Evolutionary conservation across 495 filamentous ascomycete genomes (phyloP).

Genomic region (Penicilliopsis zonata): DNA sequence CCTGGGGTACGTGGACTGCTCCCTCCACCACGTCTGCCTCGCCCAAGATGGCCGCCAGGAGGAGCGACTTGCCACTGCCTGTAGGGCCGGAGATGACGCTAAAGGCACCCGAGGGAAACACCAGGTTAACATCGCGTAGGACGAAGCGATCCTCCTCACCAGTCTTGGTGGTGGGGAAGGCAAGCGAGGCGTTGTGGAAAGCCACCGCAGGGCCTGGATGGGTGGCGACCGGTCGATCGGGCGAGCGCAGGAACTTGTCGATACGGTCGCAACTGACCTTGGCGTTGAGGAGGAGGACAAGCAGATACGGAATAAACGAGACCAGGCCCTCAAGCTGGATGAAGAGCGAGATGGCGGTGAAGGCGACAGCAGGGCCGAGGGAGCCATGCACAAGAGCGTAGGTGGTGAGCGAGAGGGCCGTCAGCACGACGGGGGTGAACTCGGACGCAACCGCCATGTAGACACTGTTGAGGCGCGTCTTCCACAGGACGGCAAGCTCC

Average conservation of each 20-base stretch:
- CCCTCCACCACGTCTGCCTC: constrained; percentile 41
- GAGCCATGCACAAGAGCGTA: constrained; percentile 52
- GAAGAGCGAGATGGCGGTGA: constrained; percentile 70
- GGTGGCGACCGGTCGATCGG: constrained; percentile 50
- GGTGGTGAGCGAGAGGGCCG: constrained; percentile 55
- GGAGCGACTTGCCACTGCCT: constrained; percentile 51
- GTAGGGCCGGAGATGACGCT: constrained; percentile 44
- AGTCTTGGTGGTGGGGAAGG: constrained; percentile 54
- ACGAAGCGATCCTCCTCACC: constrained; percentile 52
- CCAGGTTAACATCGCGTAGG: constrained; percentile 46
- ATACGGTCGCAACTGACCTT: constrained; percentile 66
- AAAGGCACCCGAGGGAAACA: constrained; percentile 52
- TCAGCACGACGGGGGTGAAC: constrained; percentile 57
- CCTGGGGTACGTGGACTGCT: constrained; percentile 30
- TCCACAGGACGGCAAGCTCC: constrained; percentile 57
- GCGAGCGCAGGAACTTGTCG: constrained; percentile 52
- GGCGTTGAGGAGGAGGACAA: constrained; percentile 54
- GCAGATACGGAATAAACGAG: constrained; percentile 60
- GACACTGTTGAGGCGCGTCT: constrained; percentile 47
- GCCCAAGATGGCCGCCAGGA: constrained; percentile 47
- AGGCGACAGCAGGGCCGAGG: constrained; percentile 64
- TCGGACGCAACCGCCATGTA: constrained; percentile 54
- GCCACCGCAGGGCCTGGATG: constrained; percentile 43
- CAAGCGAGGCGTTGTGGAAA: constrained; percentile 57
- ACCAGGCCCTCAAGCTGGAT: constrained; percentile 56